Evolutionary conservation across 1,139 yeast genomes (phyloP).

Genomic region (Geotrichum phurueaensis): DNA sequence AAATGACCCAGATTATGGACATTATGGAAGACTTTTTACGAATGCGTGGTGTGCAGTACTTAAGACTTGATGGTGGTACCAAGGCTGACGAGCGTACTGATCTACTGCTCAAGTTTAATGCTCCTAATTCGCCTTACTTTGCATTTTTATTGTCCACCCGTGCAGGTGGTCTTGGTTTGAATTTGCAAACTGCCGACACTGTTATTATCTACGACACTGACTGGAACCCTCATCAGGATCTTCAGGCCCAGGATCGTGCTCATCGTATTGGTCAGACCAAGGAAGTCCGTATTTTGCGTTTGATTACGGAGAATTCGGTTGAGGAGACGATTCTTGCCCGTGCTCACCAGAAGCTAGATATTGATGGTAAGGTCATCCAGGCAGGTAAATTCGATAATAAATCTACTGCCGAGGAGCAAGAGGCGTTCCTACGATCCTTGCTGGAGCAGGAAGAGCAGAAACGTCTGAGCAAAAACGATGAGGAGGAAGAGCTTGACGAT

Average conservation of each 20-base stretch:
- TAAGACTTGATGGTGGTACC: conserved; percentile 87
- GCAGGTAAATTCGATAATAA: conserved; percentile 98
- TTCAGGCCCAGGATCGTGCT: conserved; percentile 98
- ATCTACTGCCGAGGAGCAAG: conserved; percentile 95
- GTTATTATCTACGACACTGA: conserved; percentile 94
- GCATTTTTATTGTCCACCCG: conserved; percentile 87
- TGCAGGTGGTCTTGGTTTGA: conserved; percentile 97
- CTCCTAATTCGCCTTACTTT: conserved; percentile 80
- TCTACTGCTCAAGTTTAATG: conserved; percentile 77
- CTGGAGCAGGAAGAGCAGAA: conserved; percentile 70
- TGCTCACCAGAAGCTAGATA: conserved; percentile 89
- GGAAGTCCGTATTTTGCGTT: conserved; percentile 86
- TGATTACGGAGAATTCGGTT: conserved; percentile 87
- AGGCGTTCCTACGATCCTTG: conserved; percentile 77
- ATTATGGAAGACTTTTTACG: conserved; percentile 94
- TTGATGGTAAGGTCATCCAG: conserved; percentile 96
- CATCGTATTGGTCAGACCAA: conserved; percentile 97
- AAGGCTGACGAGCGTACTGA: conserved; percentile 92
- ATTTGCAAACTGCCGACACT: conserved; percentile 94
- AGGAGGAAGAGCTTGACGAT: conserved; percentile 48
- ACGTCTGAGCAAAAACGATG: conserved; percentile 47
- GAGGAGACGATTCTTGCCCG: conserved; percentile 92
- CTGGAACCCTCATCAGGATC: conserved; percentile 98
- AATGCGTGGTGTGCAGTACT: conserved; percentile 63
- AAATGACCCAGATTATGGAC: too few species aligned